Percentiles rank a stretch among this genome's conserved stretches.
Evolutionary conservation across 768 basidiomycete genomes (phyloP).

Genomic region (Kwoniella sp.): DNA sequence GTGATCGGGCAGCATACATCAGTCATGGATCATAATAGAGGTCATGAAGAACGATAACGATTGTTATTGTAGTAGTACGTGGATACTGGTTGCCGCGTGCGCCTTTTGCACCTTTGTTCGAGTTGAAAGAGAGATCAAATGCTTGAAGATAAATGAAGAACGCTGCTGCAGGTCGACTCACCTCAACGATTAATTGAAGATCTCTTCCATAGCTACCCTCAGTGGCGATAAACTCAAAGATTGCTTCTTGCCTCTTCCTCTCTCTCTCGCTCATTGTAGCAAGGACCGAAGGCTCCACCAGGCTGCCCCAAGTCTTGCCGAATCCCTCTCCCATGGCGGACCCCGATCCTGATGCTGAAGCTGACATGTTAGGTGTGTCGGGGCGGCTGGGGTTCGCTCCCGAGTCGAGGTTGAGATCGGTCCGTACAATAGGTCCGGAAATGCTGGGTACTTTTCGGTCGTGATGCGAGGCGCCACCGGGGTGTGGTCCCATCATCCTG

Average conservation of each 20-base stretch:
- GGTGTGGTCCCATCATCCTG: conserved; percentile 32
- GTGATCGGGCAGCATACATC: neutral
- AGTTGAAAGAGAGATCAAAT: no score
- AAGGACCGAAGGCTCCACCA: conserved; percentile 80
- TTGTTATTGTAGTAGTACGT: no score
- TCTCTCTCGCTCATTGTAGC: conserved; percentile 77
- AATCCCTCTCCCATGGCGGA: conserved; percentile 10
- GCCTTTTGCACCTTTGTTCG: no score
- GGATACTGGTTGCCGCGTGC: no score
- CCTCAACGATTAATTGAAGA: conserved; percentile 88
- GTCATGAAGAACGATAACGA: no score
- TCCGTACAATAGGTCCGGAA: conserved; percentile 60
- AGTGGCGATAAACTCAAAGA: conserved; percentile 91
- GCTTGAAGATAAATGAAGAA: neutral
- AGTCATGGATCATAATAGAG: no score
- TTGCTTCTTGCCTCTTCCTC: conserved; percentile 87
- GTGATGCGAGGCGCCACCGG: neutral
- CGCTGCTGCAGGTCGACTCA: conserved; percentile 51
- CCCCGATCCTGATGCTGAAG: neutral
- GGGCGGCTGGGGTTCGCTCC: conserved; percentile 12
- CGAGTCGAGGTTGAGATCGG: neutral
- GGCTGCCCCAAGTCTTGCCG: conserved; percentile 83
- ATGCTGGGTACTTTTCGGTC: conserved; percentile 60
- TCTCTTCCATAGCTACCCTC: conserved; percentile 88
- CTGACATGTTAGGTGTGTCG: neutral